Evolutionary conservation across 2,329 filamentous ascomycete species (phyloP), one percentile per base, ranked within the genome.

Genomic region (Penicillium janthinellum): DNA sequence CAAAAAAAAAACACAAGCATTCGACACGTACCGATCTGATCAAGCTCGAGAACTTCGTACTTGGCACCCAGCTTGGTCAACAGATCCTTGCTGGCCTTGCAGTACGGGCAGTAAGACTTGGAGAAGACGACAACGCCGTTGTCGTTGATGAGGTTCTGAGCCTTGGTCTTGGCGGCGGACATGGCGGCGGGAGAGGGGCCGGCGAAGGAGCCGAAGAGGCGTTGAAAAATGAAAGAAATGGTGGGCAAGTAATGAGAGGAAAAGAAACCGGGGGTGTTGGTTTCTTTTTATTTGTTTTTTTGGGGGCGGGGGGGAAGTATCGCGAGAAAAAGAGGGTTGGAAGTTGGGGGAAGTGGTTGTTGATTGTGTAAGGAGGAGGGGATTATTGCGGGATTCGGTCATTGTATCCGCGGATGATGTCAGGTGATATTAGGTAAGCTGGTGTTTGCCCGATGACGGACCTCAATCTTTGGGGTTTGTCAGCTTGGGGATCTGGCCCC

Each of bases 91-190:
- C 89, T 87, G 61, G 88, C 83, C 59, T 80, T 84, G 85, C 94
- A 98, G 86, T 96, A 96, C 12, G 93, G 92, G 86, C 95, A 99
- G 82, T 92, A 96, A 15, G 89, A 91, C 83, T 99, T 99, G 80
- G 90, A 93, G 85, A 99, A 99, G 76, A 99, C 91, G 71, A 95
- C 90, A 77, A 96, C 92, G 71, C 87, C 81, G 81, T 96, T 95
- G 74, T 93, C 88, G 79, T 95, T 87, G 78, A 98, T 96, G 81
- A 97, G 88, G 73, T 83, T 78, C 79, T 96, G 87, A 63, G 90
- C 91, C 80, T 96, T 96, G 65, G 85, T 83, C 81, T 90, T 91
- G 73, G 91, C 90, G 75, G 90, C 86, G 73, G 91, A 88, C 90
- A 96, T 96, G 71, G 81, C 85, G 79, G 85, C 83, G 69, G 89